Base-by-base conservation (phyloP, 2,329 filamentous ascomycete species). In the Fusarium zealandicum region DNA sequence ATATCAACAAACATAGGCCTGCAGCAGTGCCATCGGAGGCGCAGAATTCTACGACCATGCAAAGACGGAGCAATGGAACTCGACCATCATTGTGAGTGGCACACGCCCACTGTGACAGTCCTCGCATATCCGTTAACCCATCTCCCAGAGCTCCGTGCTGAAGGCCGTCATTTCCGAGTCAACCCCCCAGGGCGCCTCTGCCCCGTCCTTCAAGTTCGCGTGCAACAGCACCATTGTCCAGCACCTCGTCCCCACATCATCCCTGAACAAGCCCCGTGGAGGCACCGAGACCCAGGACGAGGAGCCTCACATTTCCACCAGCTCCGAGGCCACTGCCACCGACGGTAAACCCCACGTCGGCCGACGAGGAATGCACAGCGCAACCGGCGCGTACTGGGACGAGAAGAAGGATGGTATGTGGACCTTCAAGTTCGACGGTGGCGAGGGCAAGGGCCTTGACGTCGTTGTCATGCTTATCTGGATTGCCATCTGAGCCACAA, bases 141-240 rank as follows among this genome's bases (percentile, higher is more conserved):
- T n/a, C 16, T 32, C 53, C 50, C 66, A 92, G 89, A 90, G 89
- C 79, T 84, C 82, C 50, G 90, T 93, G 72, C 86, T 95, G 62
- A 86, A 89, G 70, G 82, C 86, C 45, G 82, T 93, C 63, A 91
- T 93, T 75, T 87, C 88, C 64, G 90, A 93, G 72, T 87, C 88
- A 43, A 85, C 83, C 14, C 81, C 84, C 14, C 73, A 81, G 40
- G 76, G 81, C 57, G 78, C 80, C 56, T 76, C 80, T 22, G 78
- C 84, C 20, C 88, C 90, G 5, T 75, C 80, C 13, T 96, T 88
- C 85, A 98, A 98, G 77, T 98, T 93, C 78, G 91, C 92, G 66
- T 92, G 96, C 78, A 98, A 96, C 82, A 96, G 91, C 80, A 98
- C 93, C 64, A 97, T 98, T 72, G 96, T 98, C 66, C 93, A 99